Evolutionary conservation across 1,284 basidiomycete species (phyloP), one percentile per base, ranked within the genome.

Genomic region (Taiwanofungus camphoratus): DNA sequence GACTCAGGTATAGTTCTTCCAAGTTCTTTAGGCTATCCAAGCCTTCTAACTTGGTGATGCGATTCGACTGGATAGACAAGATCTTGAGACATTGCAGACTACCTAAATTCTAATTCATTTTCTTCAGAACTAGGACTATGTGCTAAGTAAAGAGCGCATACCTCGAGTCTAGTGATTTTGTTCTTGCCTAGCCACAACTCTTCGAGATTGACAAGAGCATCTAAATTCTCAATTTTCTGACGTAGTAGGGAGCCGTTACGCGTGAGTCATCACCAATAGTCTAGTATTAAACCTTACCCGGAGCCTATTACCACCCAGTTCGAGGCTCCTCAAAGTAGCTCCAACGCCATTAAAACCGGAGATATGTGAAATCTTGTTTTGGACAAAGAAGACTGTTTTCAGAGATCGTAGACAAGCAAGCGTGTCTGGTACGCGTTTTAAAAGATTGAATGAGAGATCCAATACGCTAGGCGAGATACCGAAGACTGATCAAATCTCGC

Each of bases 121-220:
- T 16, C n/a, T n/a, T n/a, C n/a, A n/a, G n/a, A n/a, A n/a, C n/a
- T n/a, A n/a, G n/a, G n/a, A n/a, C n/a, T 35, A 30, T 11, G 11
- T 41, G 11, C 30, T 23, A 38, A 18, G 11, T 20, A 15, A 13
- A 16, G 20, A 1, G n/a, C 6, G 23, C 52, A 62, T 27, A 87
- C 91, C 71, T 95, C 86, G 1, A 99, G 73, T 60, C 79, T 82
- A 3, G 84, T 68, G 49, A 99, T 92, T 68, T 98, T 97, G 65
- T 99, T 99, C 72, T 99, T 99, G 8, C 95, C 95, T 3, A 98
- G 67, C 93, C 95, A 99, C 1, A 99, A 70, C 55, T 98, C 93
- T 52, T 93, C 88, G 7, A 99, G 68, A 48, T 87, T 87, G 0
- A 79, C 76, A 33, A 96, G 70, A 5, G 77, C 74, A n/a, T 89